phyloP scores from a whole-genome alignment of 2,329 filamentous ascomycete genomes.

The Bipolaris bicolor region DNA sequence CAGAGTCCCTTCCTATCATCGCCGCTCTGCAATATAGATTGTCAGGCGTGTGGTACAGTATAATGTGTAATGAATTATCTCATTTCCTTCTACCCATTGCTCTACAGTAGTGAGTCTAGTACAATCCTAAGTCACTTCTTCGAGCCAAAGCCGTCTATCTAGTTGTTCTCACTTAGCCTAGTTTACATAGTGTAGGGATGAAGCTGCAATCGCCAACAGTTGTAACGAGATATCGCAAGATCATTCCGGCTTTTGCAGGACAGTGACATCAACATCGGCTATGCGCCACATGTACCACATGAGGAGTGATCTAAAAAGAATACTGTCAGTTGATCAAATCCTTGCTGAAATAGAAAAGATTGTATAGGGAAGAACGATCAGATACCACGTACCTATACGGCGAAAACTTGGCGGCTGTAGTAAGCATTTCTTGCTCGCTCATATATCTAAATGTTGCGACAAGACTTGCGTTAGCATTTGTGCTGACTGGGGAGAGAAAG shows the following conservation, averaged over 20 bases:
- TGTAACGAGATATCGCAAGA: background rate
- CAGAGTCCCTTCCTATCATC: no score
- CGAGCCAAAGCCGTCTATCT: no score
- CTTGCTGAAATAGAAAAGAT: background rate
- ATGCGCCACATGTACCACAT: conserved; percentile 99
- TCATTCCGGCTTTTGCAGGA: conserved; percentile 46
- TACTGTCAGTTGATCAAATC: background rate
- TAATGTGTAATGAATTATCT: no score
- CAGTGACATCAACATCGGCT: conserved; percentile 74
- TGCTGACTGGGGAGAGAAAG: background rate
- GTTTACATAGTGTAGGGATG: no score
- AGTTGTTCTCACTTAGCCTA: no score
- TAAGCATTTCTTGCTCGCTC: conserved; percentile 89
- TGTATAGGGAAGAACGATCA: conserved; percentile 13
- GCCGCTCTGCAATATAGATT: no score
- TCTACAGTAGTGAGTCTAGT: no score
- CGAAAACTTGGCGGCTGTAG: conserved; percentile 76
- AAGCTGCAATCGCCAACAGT: no score
- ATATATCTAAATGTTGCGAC: conserved; percentile 66
- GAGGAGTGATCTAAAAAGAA: conserved; percentile 71
- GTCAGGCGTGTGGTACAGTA: no score
- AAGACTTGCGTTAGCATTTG: background rate
- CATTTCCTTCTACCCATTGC: no score
- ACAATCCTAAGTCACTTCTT: no score
- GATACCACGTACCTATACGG: conserved; percentile 70